Conservation (phyloP, 2,329 filamentous ascomycete species). For the Diaporthe sp. region DNA sequence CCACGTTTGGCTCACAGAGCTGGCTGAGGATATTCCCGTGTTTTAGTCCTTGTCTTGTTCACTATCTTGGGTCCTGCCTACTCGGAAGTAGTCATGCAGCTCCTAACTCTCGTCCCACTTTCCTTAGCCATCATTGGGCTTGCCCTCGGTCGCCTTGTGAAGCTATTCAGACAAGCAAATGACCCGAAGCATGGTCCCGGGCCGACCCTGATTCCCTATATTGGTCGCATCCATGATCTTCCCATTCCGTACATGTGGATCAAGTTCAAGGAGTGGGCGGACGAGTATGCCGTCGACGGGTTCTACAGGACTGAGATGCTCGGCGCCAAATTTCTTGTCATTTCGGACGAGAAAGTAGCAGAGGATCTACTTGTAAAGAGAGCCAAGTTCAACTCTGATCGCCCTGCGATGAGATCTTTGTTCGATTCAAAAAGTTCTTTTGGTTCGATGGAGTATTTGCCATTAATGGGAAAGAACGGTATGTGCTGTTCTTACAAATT, state of each 20-base stretch:
- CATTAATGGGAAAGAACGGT: conserved; percentile 9
- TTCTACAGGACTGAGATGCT: conserved; percentile 15
- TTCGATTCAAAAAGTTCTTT: conserved; percentile 2
- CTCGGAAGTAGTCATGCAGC: not conserved
- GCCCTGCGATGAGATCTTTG: not conserved
- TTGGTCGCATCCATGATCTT: conserved; percentile 13
- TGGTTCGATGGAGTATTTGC: conserved; percentile 6
- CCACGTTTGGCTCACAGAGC: not conserved
- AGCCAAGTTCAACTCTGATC: conserved; percentile 12
- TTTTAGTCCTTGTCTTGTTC: no score
- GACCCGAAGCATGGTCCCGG: not conserved
- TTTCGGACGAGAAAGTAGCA: conserved; percentile 6
- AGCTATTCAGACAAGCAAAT: conserved; percentile 5
- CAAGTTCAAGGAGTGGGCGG: conserved; percentile 17
- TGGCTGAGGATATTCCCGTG: not conserved
- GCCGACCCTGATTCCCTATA: not conserved
- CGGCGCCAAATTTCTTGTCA: not conserved
- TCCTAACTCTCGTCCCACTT: not conserved
- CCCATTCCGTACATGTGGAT: conserved; percentile 7
- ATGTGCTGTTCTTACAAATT: not conserved
- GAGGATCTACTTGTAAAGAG: not conserved
- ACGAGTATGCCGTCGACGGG: not conserved
- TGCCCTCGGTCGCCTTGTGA: not conserved
- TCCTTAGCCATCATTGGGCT: not conserved
- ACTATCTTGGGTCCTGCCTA: not conserved